phyloP scores from a whole-genome alignment of 176 grass and related monocot species.

The Rhynchospora tenuis region DNA sequence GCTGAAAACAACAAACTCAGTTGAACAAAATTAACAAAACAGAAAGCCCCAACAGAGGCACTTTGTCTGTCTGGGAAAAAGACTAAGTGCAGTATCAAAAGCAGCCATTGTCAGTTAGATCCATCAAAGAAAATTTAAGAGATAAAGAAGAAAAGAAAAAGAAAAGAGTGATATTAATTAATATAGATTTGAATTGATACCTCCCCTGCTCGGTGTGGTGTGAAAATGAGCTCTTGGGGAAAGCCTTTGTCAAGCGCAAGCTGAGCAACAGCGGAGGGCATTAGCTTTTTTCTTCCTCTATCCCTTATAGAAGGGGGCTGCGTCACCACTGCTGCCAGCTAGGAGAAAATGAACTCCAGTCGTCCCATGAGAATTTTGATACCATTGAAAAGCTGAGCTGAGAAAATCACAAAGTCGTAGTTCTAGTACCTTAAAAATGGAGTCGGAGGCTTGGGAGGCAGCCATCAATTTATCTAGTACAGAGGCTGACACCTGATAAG shows the following conservation, averaged over 20 bases:
- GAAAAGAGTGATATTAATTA: too few relatives aligned
- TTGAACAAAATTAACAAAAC: background rate
- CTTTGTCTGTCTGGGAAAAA: background rate
- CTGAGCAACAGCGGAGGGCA: slow-evolving; percentile 61
- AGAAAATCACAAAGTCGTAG: too few relatives aligned
- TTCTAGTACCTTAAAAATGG: slow-evolving; percentile 40
- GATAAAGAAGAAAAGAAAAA: background rate
- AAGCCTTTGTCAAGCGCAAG: slow-evolving; percentile 63
- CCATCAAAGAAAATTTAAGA: background rate
- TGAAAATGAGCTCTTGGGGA: slow-evolving; percentile 67
- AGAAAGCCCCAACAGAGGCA: background rate
- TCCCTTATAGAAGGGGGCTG: slow-evolving; percentile 58
- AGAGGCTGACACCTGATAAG: slow-evolving; percentile 60
- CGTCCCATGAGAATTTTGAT: background rate
- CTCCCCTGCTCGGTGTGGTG: slow-evolving; percentile 51
- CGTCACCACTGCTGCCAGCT: slow-evolving; percentile 67
- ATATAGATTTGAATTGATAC: slow-evolving; percentile 28
- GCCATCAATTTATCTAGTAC: slow-evolving; percentile 57
- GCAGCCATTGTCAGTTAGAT: background rate
- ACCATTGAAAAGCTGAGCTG: too few relatives aligned
- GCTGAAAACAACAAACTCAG: background rate
- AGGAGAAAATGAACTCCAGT: slow-evolving; percentile 20
- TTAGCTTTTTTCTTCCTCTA: slow-evolving; percentile 60
- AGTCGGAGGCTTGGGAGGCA: slow-evolving; percentile 42
- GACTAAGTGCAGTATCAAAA: background rate